phyloP scores from a whole-genome alignment of 768 basidiomycete genomes.

The Trametes meyenii region DNA sequence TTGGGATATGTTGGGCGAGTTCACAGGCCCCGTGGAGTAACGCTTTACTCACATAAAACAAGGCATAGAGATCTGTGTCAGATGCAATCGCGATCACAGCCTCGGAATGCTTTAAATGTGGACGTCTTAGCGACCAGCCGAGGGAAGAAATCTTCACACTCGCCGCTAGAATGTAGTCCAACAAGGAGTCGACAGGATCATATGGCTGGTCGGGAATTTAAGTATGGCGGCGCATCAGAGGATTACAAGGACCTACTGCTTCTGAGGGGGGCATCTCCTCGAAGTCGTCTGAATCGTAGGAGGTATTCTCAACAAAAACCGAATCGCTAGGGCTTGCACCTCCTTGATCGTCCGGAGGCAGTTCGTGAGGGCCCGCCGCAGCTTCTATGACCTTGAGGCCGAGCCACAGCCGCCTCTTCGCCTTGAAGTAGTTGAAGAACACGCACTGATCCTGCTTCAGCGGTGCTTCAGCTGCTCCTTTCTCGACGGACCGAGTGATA shows the following conservation, averaged over 20 bases:
- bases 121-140: not conserved
- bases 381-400: slow-evolving; percentile 3
- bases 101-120: slow-evolving; percentile 9
- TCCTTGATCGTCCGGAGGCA: not conserved
- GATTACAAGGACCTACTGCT: not conserved
- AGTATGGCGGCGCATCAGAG: not conserved
- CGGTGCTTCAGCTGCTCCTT: not conserved
- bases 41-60: slow-evolving; percentile 11
- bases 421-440: slow-evolving; percentile 25
- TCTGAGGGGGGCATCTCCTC: not conserved
- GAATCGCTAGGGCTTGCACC: not conserved
- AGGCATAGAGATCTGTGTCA: slow-evolving; percentile 10
- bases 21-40: not conserved
- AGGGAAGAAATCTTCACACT: not conserved
- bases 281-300: not conserved
- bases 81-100: slow-evolving; percentile 18
- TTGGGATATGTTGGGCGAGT: not conserved
- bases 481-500: not conserved
- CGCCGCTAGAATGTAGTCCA: slow-evolving; percentile 23
- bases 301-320: not conserved
- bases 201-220: not conserved
- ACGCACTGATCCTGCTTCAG: slow-evolving; percentile 15
- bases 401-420: slow-evolving; percentile 7
- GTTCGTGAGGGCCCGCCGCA: slow-evolving; percentile 18
- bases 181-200: slow-evolving; percentile 18